Conservation (phyloP, 2,329 filamentous ascomycete species). For the Xylaria sp. region DNA sequence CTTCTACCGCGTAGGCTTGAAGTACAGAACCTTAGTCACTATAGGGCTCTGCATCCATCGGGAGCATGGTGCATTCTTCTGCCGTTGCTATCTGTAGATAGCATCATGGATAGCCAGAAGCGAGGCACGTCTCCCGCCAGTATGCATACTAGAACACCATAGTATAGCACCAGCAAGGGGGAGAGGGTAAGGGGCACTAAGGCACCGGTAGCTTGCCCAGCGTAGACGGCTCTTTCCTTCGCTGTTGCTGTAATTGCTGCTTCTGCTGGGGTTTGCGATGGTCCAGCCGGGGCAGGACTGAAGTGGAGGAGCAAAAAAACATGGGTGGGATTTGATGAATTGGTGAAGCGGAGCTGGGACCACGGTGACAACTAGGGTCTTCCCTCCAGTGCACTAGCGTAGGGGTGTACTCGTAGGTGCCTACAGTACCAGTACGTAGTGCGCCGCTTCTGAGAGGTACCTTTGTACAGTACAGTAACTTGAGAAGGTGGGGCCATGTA, state of each 20-base stretch:
- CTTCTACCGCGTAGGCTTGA: not conserved
- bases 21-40: not conserved
- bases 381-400: not conserved
- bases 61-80: not conserved
- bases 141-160: not conserved
- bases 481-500: not conserved
- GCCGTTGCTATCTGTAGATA: not conserved
- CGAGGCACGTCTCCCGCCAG: not conserved
- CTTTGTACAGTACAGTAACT: slow-evolving; percentile 8
- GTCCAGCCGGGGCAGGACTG: slow-evolving; percentile 26
- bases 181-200: slow-evolving; percentile 16
- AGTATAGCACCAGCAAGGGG: slow-evolving; percentile 3
- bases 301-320: slow-evolving; percentile 38
- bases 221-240: slow-evolving; percentile 11
- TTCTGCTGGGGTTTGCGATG: slow-evolving; percentile 24
- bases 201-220: slow-evolving; percentile 8
- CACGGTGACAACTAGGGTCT: not conserved
- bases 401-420: not conserved
- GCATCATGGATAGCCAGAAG: not conserved
- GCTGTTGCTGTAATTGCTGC: slow-evolving; percentile 5
- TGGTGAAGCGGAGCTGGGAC: slow-evolving; percentile 29
- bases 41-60: not conserved
- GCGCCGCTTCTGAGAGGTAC: not conserved
- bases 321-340: slow-evolving; percentile 35
- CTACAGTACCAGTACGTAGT: not conserved